Conservation (phyloP, 306 rosid species). For the Prunus mira region DNA sequence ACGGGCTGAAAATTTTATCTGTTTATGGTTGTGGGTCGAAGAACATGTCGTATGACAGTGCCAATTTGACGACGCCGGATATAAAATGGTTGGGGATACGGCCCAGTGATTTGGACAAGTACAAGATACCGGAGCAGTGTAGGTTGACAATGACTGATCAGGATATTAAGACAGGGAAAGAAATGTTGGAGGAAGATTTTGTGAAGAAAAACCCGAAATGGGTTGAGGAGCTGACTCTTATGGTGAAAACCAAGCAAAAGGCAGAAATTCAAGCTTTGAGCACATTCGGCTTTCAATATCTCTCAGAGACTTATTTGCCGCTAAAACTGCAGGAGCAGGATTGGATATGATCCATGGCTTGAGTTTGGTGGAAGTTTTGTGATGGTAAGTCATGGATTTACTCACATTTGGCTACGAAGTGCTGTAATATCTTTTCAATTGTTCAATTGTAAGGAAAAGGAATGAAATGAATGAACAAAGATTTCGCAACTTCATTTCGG, state of each 20-base stretch:
- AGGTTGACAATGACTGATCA: slow-evolving; percentile 91
- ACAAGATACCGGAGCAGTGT: slow-evolving; percentile 88
- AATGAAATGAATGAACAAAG: too few relatives aligned
- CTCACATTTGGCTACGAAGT: neutral
- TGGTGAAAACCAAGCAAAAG: slow-evolving; percentile 97
- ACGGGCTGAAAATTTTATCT: slow-evolving; percentile 77
- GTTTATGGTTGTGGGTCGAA: slow-evolving; percentile 93
- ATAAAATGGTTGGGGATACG: slow-evolving; percentile 91
- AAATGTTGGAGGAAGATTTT: slow-evolving; percentile 88
- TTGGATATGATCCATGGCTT: slow-evolving; percentile 50
- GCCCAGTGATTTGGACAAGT: slow-evolving; percentile 92
- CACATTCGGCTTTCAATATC: slow-evolving; percentile 82
- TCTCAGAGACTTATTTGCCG: slow-evolving; percentile 84
- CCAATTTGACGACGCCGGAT: slow-evolving; percentile 88
- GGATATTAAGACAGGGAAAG: slow-evolving; percentile 97
- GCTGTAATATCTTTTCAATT: neutral
- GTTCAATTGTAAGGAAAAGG: neutral
- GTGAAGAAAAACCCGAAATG: slow-evolving; percentile 94
- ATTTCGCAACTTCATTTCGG: neutral
- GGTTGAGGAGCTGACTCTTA: slow-evolving; percentile 86
- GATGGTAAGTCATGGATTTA: neutral
- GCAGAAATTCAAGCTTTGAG: slow-evolving; percentile 97
- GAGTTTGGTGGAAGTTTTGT: neutral
- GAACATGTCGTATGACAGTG: slow-evolving; percentile 94
- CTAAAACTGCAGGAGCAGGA: slow-evolving; percentile 85